Percentiles rank a stretch among this genome's conserved stretches.
Evolutionary conservation across 208 protist species (phyloP).

Genomic region (Trichomonas vaginalis): DNA sequence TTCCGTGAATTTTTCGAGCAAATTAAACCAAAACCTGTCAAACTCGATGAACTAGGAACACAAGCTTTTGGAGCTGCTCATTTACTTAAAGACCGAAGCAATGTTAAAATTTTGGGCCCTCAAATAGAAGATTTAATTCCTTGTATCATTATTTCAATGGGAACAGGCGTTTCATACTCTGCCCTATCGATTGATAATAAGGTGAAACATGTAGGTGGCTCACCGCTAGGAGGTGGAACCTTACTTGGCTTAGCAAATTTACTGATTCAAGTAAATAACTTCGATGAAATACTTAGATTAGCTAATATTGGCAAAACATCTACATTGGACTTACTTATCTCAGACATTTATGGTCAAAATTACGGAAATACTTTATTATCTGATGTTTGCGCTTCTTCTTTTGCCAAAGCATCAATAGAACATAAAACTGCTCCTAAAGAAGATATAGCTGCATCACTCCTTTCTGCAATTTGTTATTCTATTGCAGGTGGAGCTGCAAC

Average conservation of each 20-base stretch:
- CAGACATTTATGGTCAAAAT: neutral
- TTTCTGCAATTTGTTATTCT: neutral
- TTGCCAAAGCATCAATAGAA: neutral
- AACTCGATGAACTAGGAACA: neutral
- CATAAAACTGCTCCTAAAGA: neutral
- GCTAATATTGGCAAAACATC: neutral
- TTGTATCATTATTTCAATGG: neutral
- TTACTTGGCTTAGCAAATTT: neutral
- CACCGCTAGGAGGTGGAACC: neutral
- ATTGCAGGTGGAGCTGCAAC: neutral
- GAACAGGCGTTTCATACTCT: neutral
- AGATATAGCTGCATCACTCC: neutral
- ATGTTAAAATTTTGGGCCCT: neutral
- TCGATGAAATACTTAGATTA: neutral
- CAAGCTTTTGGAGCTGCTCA: neutral
- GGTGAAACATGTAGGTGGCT: neutral
- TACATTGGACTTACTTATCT: neutral
- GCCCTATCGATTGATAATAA: neutral
- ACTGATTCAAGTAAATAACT: neutral
- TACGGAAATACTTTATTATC: neutral
- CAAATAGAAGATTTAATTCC: neutral
- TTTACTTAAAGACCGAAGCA: neutral
- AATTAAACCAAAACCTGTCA: neutral
- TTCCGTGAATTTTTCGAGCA: neutral
- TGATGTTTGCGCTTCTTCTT: neutral